Evolutionary conservation across 1,284 basidiomycete species (phyloP), one percentile per base, ranked within the genome.

Genomic region (Jaminaea rosea): DNA sequence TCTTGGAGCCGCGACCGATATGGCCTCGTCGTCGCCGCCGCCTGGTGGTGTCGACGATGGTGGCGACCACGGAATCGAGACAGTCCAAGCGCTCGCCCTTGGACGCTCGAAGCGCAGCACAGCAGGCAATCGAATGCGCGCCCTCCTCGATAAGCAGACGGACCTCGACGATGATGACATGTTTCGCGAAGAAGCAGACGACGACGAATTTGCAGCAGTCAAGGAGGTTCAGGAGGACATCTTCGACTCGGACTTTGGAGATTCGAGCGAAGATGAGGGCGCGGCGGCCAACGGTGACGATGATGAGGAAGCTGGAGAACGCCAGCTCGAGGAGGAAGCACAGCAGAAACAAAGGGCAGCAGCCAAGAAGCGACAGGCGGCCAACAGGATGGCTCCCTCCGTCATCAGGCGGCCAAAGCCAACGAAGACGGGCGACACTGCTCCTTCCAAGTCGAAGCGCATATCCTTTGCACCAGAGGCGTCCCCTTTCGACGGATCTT

Each of bases 231-330:
- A 67, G 44, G 55, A 62, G 11, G 67, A 68, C 37, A 56, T 59
- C 21, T 56, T 71, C 4, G 68, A 71, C 39, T 62, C 58, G 15
- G 68, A 71, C 50, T 71, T 71, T 50, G 68, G 59, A 9, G 56
- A 61, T 24, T 55, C 52, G 29, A 56, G 56, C 8, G 62, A 65
- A 27, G 68, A 65, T 26, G 59, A 63, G 27, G 62, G 46, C 2
- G 50, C 48, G 3, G 50, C 11, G 8, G 58, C 46, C 21, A 53
- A 55, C 13, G 49, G 13, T 2, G 49, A 11, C 3, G 50, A 55
- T 2, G 58, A 60, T 23, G 64, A 66, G n/a, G 46, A 49, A 5
- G 62, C 52, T 11, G 63, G 56, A 0, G 63, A 66, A 26, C 29
- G 58, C 1, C 55, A 59, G 46, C 47, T 66, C 23, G 60, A 67